These are phyloP conservation scores for Acer campestre DNA, from an alignment of 345 rosid species.

Conservation along the genomic window DNA sequence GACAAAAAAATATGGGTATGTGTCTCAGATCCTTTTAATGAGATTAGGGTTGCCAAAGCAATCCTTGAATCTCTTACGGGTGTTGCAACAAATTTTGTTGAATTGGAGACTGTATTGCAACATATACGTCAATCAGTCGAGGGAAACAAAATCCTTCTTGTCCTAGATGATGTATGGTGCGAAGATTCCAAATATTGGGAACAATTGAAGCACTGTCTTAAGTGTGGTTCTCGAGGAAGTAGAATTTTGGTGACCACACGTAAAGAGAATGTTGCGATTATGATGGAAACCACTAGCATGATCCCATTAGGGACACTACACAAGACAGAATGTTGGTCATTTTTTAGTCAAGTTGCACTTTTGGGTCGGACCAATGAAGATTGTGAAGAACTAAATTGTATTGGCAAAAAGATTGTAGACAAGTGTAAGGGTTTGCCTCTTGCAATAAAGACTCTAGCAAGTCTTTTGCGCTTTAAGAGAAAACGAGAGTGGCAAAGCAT, in stretches of 20 bases:
- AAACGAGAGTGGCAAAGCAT: background rate
- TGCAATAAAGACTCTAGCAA: slow-evolving; percentile 15
- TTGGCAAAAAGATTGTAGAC: slow-evolving; percentile 12
- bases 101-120: background rate
- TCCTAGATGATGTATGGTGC: slow-evolving; percentile 32
- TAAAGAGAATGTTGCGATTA: background rate
- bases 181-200: slow-evolving; percentile 18
- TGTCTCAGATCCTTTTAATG: slow-evolving; percentile 8
- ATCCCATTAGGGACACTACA: background rate
- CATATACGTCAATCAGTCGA: slow-evolving; percentile 5
- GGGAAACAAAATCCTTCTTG: slow-evolving; percentile 17
- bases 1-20: background rate
- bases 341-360: background rate
- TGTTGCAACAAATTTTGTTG: background rate
- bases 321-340: background rate
- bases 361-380: background rate
- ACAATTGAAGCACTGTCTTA: background rate
- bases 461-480: background rate
- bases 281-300: background rate
- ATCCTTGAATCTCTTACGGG: slow-evolving; percentile 23
- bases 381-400: background rate
- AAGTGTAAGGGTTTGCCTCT: slow-evolving; percentile 32
- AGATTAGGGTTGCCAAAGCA: slow-evolving; percentile 16
- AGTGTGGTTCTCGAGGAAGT: slow-evolving; percentile 4
- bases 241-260: slow-evolving; percentile 25